Conservation (phyloP, 441 rosid species). For the Bruguiera hainesii region DNA sequence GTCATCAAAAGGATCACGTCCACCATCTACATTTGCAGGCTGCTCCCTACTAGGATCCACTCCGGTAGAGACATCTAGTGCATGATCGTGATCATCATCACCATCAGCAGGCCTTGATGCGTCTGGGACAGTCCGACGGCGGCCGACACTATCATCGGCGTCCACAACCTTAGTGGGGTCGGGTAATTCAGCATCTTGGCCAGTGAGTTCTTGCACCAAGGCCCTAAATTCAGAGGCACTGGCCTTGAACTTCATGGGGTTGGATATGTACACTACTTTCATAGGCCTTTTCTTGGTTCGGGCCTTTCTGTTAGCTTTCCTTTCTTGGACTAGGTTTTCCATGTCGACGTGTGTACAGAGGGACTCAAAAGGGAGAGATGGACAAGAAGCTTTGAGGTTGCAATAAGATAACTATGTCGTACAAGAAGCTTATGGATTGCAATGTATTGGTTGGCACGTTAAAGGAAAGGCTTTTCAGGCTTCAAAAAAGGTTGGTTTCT, state of each 20-base stretch:
- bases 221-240: conserved; percentile 49
- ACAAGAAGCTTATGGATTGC: background rate
- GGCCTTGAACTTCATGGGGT: conserved; percentile 50
- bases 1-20: conserved; percentile 2
- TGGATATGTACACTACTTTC: conserved; percentile 67
- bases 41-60: conserved; percentile 3
- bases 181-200: conserved; percentile 47
- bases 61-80: background rate
- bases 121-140: conserved; percentile 17
- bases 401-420: background rate
- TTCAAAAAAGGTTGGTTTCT: background rate
- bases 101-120: background rate
- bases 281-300: conserved; percentile 32
- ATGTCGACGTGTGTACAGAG: background rate
- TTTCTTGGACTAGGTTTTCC: conserved; percentile 19
- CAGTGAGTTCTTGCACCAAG: conserved; percentile 59
- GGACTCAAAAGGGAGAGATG: background rate
- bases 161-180: conserved; percentile 25
- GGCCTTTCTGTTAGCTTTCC: conserved; percentile 21
- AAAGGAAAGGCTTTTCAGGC: background rate
- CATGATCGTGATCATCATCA: background rate
- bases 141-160: background rate
- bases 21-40: background rate
- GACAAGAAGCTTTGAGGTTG: background rate
- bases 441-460: background rate